Conservation (phyloP, 441 rosid genomes). For the Pelargonium fulgidum region DNA sequence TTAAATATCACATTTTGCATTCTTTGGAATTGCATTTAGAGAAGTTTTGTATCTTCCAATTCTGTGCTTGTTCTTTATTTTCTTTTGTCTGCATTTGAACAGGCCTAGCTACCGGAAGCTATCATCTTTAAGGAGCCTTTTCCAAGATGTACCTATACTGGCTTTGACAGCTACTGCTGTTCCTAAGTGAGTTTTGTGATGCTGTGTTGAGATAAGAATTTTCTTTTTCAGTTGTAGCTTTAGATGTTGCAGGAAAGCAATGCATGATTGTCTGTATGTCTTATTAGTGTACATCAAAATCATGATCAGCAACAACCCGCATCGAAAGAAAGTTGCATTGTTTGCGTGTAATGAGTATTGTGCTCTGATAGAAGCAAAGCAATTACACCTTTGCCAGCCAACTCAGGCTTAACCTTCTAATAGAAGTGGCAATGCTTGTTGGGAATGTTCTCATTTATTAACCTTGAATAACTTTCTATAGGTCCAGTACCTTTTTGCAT, state of each 20-base stretch:
- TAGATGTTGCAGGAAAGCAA: constrained; percentile 4
- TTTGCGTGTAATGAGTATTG: too few species aligned
- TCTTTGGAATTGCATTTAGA: background rate
- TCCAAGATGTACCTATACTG: constrained; percentile 72
- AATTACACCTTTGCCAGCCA: too few species aligned
- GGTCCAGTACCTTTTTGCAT: background rate
- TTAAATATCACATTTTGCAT: background rate
- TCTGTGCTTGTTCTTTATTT: background rate
- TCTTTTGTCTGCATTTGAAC: constrained; percentile 16
- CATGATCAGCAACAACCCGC: too few species aligned
- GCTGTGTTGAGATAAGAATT: constrained; percentile 7
- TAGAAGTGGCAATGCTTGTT: too few species aligned
- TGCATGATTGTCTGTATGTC: constrained; percentile 4
- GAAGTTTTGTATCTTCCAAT: background rate
- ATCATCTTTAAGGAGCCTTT: constrained; percentile 60
- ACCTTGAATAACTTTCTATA: too few species aligned
- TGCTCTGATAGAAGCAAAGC: too few species aligned
- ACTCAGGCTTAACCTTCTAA: too few species aligned
- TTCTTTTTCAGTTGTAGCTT: constrained; percentile 6
- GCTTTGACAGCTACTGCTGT: constrained; percentile 94
- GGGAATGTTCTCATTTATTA: too few species aligned
- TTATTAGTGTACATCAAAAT: background rate
- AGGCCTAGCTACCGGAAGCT: constrained; percentile 88
- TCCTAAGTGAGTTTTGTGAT: constrained; percentile 62
- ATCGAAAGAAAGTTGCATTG: too few species aligned